Conservation (phyloP, 2,329 filamentous ascomycete genomes). For the Canariomyces notabilis region DNA sequence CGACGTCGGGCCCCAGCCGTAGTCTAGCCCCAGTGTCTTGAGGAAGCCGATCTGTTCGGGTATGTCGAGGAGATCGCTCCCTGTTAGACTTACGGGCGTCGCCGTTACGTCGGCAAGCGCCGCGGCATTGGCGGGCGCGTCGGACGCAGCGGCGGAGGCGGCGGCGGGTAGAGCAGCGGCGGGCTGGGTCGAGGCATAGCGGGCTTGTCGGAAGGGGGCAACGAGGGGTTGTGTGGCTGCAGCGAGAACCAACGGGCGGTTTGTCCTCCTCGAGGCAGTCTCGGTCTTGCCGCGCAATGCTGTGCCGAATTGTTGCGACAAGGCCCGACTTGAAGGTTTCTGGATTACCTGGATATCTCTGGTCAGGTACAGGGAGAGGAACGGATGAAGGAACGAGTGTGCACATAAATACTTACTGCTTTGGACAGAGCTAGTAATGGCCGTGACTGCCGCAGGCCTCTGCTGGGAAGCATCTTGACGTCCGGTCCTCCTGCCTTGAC, state of each 20-base stretch:
- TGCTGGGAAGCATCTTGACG: slow-evolving; percentile 48
- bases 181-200: slow-evolving; percentile 28
- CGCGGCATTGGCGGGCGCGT: slow-evolving; percentile 19
- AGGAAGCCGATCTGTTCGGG: slow-evolving; percentile 79
- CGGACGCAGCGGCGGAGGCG: slow-evolving; percentile 10
- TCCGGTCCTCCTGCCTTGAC: slow-evolving; percentile 8
- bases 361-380: slow-evolving; percentile 5
- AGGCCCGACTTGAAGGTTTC: slow-evolving; percentile 8
- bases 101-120: slow-evolving; percentile 16
- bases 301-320: slow-evolving; percentile 29
- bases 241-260: slow-evolving; percentile 15
- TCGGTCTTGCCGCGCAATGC: slow-evolving; percentile 21
- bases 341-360: slow-evolving; percentile 8
- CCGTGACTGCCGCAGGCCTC: slow-evolving; percentile 45
- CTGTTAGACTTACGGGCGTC: slow-evolving; percentile 31
- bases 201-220: slow-evolving; percentile 19
- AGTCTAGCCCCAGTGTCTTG: slow-evolving; percentile 77
- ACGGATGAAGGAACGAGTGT: not conserved
- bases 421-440: slow-evolving; percentile 39
- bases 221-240: slow-evolving; percentile 17
- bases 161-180: slow-evolving; percentile 8
- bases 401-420: slow-evolving; percentile 28
- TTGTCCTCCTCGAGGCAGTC: slow-evolving; percentile 19
- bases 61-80: slow-evolving; percentile 50
- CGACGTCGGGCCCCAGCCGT: slow-evolving; percentile 73